Percentiles rank a stretch among this genome's conserved stretches.
Evolutionary conservation across 306 rosid species (phyloP).

Genomic region (cucumber (Cucumis sativus)): Cucumber_9930_V3 NC_026660.2:10390001-10390500

Average conservation of each 20-base stretch:
- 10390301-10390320: neutral
- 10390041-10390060: neutral
- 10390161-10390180: constrained; percentile 29
- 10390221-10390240: constrained; percentile 6
- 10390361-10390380: neutral
- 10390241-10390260: neutral
- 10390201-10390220: constrained; percentile 26
- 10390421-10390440: no score
- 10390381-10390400: no score
- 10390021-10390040: neutral
- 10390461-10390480: no score
- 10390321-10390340: neutral
- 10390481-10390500: no score
- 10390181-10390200: constrained; percentile 22
- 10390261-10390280: neutral
- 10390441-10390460: no score
- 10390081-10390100: no score
- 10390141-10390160: constrained; percentile 22
- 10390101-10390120: neutral
- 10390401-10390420: no score
- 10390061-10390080: neutral
- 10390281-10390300: neutral
- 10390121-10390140: neutral
- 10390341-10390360: neutral
- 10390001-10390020: constrained; percentile 3